These are phyloP conservation scores for Prunus padus DNA, from an alignment of 306 rosid genomes.

Conservation along the genomic window DNA sequence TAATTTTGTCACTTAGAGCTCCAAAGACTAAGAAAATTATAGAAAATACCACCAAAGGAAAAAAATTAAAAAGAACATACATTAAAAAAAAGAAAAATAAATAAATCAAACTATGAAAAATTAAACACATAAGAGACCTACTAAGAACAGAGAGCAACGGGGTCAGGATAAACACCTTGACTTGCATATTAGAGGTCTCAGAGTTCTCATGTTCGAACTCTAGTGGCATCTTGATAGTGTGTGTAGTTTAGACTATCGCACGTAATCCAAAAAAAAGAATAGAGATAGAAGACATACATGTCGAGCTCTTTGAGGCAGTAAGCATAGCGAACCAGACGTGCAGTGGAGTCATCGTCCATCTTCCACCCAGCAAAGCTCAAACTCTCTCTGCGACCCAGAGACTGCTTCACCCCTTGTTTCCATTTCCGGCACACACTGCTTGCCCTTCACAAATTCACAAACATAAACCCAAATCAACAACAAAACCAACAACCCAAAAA, in stretches of 20 bases:
- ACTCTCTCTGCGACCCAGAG: constrained; percentile 58
- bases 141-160: too few relatives aligned
- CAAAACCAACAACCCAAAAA: neutral
- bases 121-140: too few relatives aligned
- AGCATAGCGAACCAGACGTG: constrained; percentile 75
- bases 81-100: neutral
- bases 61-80: neutral
- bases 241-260: too few relatives aligned
- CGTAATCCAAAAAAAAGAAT: neutral
- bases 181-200: too few relatives aligned
- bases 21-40: neutral
- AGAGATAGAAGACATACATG: constrained; percentile 55
- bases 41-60: neutral
- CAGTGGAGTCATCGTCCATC: constrained; percentile 89
- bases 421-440: constrained; percentile 88
- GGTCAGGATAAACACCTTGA: too few relatives aligned
- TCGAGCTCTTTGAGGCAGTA: constrained; percentile 73
- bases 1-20: neutral
- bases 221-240: too few relatives aligned
- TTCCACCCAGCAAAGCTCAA: constrained; percentile 85
- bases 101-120: neutral
- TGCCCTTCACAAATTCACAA: constrained; percentile 44
- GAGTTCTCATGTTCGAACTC: too few relatives aligned
- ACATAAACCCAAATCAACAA: neutral
- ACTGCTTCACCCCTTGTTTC: constrained; percentile 78